Evolutionary conservation across 2,329 filamentous ascomycete genomes (phyloP), one percentile per base, ranked within the genome.

Genomic region (Aspergillus sp.): DNA sequence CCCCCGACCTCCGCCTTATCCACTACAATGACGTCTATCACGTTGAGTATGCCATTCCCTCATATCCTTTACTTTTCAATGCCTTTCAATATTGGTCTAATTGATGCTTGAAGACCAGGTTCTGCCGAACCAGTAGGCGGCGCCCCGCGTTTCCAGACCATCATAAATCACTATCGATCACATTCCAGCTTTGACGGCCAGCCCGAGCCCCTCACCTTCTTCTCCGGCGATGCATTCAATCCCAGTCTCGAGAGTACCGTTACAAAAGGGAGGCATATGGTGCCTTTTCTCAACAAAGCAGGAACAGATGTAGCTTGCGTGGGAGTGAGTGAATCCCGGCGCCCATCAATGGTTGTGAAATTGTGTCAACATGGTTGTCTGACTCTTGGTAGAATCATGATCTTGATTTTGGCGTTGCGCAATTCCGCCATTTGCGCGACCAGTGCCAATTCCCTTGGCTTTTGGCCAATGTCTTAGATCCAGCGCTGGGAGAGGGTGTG

Each of bases 21-120:
- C 93, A 96, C 77, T 96, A 89, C 81, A 96, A 96, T 75, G 92
- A 97, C 76, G 92, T 96, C 59, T 96, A 96, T 74, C 93, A 96
- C 68, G 84, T 96, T 54, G 91, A 96, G 74, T 79, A 73, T 59
- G 70, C 66, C 34, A 22, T 6, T n/a, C 3, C 27, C 44, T 19
- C 13, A 47, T 19, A n/a, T 5, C n/a, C n/a, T 8, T 19, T 13
- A 19, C n/a, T 5, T 13, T 11, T 20, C 8, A 7, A 33, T 13
- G 2, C 20, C 5, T 37, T 24, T 33, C 6, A 13, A 17, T 27
- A 17, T 24, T 4, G 20, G 9, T n/a, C 51, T 54, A 48, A 48
- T 20, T 27, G 13, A n/a, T 54, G 45, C 15, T 76, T 2, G 80
- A 81, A 78, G 76, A 62, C 66, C 82, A 47, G 80, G 81, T 2